A percentile compares a stretch with the other conserved stretches of the same genome.
phyloP scores from a whole-genome alignment of 345 rosid genomes.

The Eucalyptus albens region DNA sequence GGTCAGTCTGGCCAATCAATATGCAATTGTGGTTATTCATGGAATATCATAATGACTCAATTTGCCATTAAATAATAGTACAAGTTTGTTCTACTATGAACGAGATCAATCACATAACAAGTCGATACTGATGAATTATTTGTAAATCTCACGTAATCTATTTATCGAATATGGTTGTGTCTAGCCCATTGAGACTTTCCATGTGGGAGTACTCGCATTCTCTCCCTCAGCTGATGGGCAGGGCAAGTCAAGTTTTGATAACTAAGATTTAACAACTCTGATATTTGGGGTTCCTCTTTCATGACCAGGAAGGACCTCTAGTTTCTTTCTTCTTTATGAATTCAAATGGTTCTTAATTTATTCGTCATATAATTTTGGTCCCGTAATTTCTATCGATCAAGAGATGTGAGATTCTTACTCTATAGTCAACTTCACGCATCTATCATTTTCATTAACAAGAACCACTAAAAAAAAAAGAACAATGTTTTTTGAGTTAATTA shows the following conservation, averaged over 20 bases:
- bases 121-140: fast-evolving
- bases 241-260: neutral
- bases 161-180: neutral
- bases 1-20: neutral
- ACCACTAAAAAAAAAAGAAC: too few relatives aligned
- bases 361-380: neutral
- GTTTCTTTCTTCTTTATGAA: neutral
- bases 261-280: neutral
- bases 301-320: neutral
- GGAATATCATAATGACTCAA: neutral
- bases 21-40: neutral
- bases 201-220: neutral
- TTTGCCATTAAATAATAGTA: neutral
- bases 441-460: neutral
- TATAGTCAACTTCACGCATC: neutral
- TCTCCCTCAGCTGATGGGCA: neutral
- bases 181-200: neutral
- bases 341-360: fast-evolving
- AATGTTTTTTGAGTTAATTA: neutral
- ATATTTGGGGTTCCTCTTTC: neutral
- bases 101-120: neutral
- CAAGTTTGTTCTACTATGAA: fast-evolving
- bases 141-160: neutral
- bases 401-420: neutral
- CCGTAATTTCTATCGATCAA: neutral